Conservation (phyloP, 169 alveolate species). For the Eimeria tenella region DNA sequence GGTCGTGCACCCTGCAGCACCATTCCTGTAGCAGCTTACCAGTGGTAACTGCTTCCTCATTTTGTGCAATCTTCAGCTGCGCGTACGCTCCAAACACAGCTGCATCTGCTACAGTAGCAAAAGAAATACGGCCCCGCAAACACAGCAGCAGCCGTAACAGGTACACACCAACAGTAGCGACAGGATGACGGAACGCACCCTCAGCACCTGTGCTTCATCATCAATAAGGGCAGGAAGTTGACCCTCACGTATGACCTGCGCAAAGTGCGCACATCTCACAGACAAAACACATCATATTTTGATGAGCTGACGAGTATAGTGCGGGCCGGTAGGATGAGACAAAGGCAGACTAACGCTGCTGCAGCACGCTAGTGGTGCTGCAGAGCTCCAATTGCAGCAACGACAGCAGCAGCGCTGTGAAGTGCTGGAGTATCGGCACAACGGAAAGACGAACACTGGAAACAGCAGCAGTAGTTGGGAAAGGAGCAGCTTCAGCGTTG, state of each 20-base stretch:
- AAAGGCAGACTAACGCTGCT: background rate
- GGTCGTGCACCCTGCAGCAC: slow-evolving; percentile 15
- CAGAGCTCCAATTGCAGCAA: background rate
- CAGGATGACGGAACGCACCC: slow-evolving; percentile 33
- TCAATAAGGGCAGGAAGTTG: slow-evolving; percentile 46
- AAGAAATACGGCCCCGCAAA: background rate
- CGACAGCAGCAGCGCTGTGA: background rate
- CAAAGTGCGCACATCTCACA: background rate
- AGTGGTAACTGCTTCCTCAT: background rate
- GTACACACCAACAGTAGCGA: background rate
- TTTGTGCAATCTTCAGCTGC: slow-evolving; percentile 13
- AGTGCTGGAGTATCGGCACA: background rate
- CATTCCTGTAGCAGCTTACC: slow-evolving; percentile 50
- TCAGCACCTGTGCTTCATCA: slow-evolving; percentile 42
- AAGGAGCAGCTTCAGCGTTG: slow-evolving; percentile 10
- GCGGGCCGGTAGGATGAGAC: background rate
- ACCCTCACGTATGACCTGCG: slow-evolving; percentile 35
- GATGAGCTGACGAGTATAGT: background rate
- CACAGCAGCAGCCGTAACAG: background rate
- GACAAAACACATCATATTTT: background rate
- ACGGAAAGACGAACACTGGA: background rate
- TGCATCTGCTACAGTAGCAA: background rate
- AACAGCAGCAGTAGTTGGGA: background rate
- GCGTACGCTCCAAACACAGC: background rate
- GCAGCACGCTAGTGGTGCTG: background rate